Percentiles rank a stretch among this genome's conserved stretches.
These are phyloP conservation scores for Euryodendron excelsum DNA, from an alignment of 148 eudicot species.

Conservation along the genomic window DNA sequence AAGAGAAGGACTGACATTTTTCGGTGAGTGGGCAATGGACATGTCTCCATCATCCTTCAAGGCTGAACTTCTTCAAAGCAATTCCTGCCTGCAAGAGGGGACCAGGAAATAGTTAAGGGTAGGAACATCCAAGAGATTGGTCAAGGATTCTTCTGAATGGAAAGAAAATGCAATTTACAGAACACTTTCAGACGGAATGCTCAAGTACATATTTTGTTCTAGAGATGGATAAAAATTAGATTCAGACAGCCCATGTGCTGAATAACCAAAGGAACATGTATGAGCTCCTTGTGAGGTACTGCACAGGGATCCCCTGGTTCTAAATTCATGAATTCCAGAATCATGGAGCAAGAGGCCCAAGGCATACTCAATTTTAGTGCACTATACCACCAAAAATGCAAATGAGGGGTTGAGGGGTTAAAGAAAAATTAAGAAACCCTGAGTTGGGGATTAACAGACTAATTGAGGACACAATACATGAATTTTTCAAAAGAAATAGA, in stretches of 20 bases:
- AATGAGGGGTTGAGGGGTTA: background rate
- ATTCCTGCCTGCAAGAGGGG: constrained; percentile 50
- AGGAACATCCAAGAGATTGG: constrained; percentile 25
- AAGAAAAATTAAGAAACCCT: background rate
- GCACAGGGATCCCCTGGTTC: background rate
- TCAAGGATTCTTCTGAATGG: background rate
- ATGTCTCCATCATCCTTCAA: constrained; percentile 56
- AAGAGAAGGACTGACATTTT: constrained; percentile 44
- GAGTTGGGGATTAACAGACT: background rate
- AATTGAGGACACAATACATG: background rate
- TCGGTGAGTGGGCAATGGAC: constrained; percentile 43
- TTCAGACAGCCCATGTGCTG: background rate
- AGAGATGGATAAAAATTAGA: background rate
- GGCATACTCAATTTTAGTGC: background rate
- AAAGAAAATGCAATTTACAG: constrained; percentile 8
- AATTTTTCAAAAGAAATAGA: background rate
- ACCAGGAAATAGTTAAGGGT: constrained; percentile 29
- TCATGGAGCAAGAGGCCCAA: background rate
- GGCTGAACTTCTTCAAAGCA: constrained; percentile 37
- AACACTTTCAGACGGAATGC: background rate
- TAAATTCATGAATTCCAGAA: background rate
- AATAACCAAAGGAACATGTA: background rate
- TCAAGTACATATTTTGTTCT: constrained; percentile 1
- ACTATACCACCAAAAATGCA: background rate
- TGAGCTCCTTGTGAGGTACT: background rate